Conservation (phyloP, 1,139 yeast species). For the Eremothecium sinecaudum region DNA sequence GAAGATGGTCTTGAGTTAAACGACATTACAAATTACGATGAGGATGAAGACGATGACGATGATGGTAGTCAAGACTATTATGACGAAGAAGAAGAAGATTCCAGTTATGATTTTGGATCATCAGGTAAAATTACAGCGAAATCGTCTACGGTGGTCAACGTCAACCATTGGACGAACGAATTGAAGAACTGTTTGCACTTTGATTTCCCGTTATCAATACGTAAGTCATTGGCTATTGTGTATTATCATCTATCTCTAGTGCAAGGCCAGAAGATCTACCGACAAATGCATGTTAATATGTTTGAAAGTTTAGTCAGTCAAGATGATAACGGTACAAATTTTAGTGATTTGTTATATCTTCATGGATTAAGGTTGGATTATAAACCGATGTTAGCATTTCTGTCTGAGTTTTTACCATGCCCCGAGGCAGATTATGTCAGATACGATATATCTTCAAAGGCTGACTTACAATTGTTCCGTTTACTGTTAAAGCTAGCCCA, state of each 20-base stretch:
- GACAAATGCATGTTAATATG: slow-evolving; percentile 55
- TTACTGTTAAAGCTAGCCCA: slow-evolving; percentile 34
- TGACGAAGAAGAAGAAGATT: slow-evolving; percentile 35
- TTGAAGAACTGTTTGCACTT: slow-evolving; percentile 73
- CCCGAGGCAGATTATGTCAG: slow-evolving; percentile 36
- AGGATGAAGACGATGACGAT: slow-evolving; percentile 38
- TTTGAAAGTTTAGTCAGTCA: slow-evolving; percentile 43
- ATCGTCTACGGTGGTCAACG: slow-evolving; percentile 65
- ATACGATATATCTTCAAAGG: slow-evolving; percentile 27
- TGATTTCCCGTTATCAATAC: slow-evolving; percentile 61
- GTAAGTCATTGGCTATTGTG: slow-evolving; percentile 56
- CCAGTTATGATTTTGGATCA: slow-evolving; percentile 40
- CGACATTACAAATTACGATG: slow-evolving; percentile 37
- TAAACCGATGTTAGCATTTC: slow-evolving; percentile 39
- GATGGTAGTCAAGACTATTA: slow-evolving; percentile 33
- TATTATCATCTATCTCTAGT: slow-evolving; percentile 66
- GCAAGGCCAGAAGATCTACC: slow-evolving; percentile 62
- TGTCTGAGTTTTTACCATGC: slow-evolving; percentile 41
- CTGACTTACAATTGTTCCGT: slow-evolving; percentile 32
- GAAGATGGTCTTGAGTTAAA: slow-evolving; percentile 31
- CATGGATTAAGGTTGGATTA: slow-evolving; percentile 40
- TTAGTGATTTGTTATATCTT: slow-evolving; percentile 36
- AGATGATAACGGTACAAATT: slow-evolving; percentile 35
- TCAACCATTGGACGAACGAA: slow-evolving; percentile 85
- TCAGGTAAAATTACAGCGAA: slow-evolving; percentile 52